Conservation (phyloP, 768 basidiomycete genomes). For the Cytidiella melzeri region DNA sequence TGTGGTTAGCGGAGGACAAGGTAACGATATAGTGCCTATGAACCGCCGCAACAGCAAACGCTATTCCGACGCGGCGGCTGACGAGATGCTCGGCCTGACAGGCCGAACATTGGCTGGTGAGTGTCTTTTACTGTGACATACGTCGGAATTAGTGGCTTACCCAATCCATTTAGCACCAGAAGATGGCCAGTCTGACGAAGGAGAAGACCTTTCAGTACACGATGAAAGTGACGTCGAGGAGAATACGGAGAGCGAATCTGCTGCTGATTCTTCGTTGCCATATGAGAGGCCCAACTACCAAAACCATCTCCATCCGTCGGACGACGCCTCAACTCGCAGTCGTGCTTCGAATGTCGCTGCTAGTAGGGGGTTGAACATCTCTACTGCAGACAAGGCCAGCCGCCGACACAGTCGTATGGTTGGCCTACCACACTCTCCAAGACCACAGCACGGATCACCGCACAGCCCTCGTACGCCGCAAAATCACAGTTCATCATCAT, state of each 20-base stretch:
- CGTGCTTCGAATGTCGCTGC: conserved; percentile 59
- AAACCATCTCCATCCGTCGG: conserved; percentile 31
- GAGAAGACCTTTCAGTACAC: conserved; percentile 58
- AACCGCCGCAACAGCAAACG: conserved; percentile 76
- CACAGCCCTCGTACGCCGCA: conserved; percentile 11
- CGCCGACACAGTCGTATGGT: conserved; percentile 55
- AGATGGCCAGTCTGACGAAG: conserved; percentile 62
- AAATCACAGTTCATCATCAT: neutral
- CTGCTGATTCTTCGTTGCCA: conserved; percentile 21
- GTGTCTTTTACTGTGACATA: conserved; percentile 25
- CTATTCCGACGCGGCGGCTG: conserved; percentile 79
- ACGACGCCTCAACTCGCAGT: conserved; percentile 29
- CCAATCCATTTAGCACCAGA: conserved; percentile 35
- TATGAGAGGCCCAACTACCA: conserved; percentile 14
- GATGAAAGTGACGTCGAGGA: conserved; percentile 71
- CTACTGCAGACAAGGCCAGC: conserved; percentile 50
- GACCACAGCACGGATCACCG: conserved; percentile 16
- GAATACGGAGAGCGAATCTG: conserved; percentile 18
- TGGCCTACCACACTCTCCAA: conserved; percentile 48
- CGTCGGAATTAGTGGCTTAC: conserved; percentile 22
- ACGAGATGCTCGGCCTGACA: conserved; percentile 70
- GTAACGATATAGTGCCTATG: conserved; percentile 28
- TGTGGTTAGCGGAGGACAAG: conserved; percentile 13
- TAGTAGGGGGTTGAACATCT: conserved; percentile 64
- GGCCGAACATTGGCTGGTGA: conserved; percentile 64